A percentile compares a stretch with the other conserved stretches of the same genome.
Evolutionary conservation across 441 rosid genomes (phyloP).

Genomic region (Capsella rubella): DNA sequence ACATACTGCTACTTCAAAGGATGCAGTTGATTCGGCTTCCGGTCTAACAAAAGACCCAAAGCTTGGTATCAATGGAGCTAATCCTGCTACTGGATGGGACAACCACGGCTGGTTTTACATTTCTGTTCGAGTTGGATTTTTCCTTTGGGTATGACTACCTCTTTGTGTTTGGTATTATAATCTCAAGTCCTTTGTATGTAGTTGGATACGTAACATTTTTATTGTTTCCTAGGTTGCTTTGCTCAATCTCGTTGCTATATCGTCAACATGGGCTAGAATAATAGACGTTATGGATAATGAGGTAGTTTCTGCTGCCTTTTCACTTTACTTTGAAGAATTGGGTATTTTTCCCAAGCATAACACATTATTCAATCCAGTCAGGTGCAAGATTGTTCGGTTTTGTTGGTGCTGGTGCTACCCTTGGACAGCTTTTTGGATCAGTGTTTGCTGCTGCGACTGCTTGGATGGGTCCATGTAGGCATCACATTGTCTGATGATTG

Average conservation of each 20-base stretch:
- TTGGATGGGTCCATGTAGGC: conserved; percentile 92
- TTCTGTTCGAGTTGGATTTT: conserved; percentile 84
- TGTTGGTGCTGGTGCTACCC: conserved; percentile 97
- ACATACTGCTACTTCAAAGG: conserved; percentile 48
- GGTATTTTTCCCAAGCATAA: conserved; percentile 40
- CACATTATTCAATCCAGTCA: conserved; percentile 67
- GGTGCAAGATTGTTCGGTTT: conserved; percentile 97
- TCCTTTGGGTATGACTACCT: conserved; percentile 74
- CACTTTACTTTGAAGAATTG: neutral
- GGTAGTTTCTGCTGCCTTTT: conserved; percentile 54
- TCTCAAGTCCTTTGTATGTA: conserved; percentile 8
- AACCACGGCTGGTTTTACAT: conserved; percentile 73
- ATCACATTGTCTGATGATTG: conserved; percentile 18
- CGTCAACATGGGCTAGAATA: conserved; percentile 96
- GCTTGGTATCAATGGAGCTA: conserved; percentile 44
- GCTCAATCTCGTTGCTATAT: conserved; percentile 90
- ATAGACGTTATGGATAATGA: conserved; percentile 93
- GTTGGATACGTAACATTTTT: conserved; percentile 23
- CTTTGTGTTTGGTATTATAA: conserved; percentile 23
- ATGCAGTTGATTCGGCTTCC: conserved; percentile 51
- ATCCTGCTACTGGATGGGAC: conserved; percentile 54
- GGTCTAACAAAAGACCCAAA: conserved; percentile 48
- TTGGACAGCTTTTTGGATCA: conserved; percentile 96
- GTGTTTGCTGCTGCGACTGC: conserved; percentile 86
- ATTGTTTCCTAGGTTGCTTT: conserved; percentile 65